Evolutionary conservation across 2,329 filamentous ascomycete species (phyloP), one percentile per base, ranked within the genome.

Genomic region (Penicillium hordei): DNA sequence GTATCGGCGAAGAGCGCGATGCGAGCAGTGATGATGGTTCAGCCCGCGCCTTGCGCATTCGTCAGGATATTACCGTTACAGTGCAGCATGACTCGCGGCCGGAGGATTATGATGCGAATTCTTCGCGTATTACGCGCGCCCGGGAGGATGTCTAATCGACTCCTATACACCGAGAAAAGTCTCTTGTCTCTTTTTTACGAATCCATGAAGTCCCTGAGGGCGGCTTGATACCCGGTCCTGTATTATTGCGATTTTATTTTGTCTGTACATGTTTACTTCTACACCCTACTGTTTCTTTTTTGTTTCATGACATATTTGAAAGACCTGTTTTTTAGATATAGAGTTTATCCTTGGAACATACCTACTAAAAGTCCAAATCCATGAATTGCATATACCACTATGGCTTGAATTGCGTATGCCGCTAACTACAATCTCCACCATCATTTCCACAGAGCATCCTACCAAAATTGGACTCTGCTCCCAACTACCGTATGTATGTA

Each of bases 1-100:
- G 67, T 40, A 51, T 69, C 19, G 70, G 64, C 27, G 68, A 72
- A 13, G 70, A 72, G n/a, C 65, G 63, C 7, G 65, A 69, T 38
- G 48, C 65, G 29, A 75, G 71, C 52, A 67, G 65, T 46, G 74
- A 76, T 21, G 73, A 75, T 59, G 70, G 69, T 19, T 76, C 74
- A 1, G 68, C 70, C 8, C 70, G 72, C 10, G 73, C 72, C 12
- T 55, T 76, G 34, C 66, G 72, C 21, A 76, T 76, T 48, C 70
- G 74, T 21, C 73, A 75, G 50, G 74, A 76, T 39, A 70, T 76
- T 38, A 76, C 74, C 8, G 70, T 76, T 19, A 72, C 70, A 12
- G 63, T 67, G n/a, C 45, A 67, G 33, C 60, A 52, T 27, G 61
- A 66, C 29, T 52, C 58, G 2, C 60, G 62, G 38, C 60, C 64